A percentile compares a stretch with the other conserved stretches of the same genome.
Conservation (phyloP, 2,329 filamentous ascomycete species). For the Chrysosporium keratinophilum region DNA sequence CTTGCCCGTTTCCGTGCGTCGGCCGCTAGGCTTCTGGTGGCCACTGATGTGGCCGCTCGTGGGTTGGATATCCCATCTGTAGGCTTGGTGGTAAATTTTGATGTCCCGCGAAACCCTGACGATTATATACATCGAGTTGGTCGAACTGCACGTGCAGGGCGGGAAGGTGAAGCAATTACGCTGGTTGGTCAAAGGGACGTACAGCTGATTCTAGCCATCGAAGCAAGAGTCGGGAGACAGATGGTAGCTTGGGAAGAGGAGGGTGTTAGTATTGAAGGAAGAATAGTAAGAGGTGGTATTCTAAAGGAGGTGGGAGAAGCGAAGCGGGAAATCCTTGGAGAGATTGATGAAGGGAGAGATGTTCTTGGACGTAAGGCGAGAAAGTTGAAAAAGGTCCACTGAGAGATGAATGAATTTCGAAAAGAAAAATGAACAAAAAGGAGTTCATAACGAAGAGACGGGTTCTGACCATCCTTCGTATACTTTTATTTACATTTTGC, state of each 20-base stretch:
- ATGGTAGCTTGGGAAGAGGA: constrained; percentile 83
- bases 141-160: constrained; percentile 84
- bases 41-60: constrained; percentile 87
- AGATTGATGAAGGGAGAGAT: constrained; percentile 86
- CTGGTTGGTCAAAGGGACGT: constrained; percentile 91
- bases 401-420: constrained; percentile 1
- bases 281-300: constrained; percentile 66
- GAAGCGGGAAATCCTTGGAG: constrained; percentile 81
- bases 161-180: constrained; percentile 70
- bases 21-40: constrained; percentile 80
- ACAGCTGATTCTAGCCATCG: constrained; percentile 79
- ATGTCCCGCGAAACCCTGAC: constrained; percentile 88
- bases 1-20: constrained; percentile 82
- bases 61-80: constrained; percentile 94
- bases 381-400: constrained; percentile 36
- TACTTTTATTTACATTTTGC: not conserved
- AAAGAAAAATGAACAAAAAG: not conserved
- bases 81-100: constrained; percentile 83
- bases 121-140: constrained; percentile 97
- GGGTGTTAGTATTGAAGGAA: constrained; percentile 83
- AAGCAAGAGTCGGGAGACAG: constrained; percentile 63
- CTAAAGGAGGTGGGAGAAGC: constrained; percentile 89
- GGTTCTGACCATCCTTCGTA: not conserved
- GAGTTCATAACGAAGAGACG: not conserved
- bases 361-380: constrained; percentile 69